A percentile compares a stretch with the other conserved stretches of the same genome.
Conservation (phyloP, 164 flowering plant species). For the Chloranthus sessilifolius region DNA sequence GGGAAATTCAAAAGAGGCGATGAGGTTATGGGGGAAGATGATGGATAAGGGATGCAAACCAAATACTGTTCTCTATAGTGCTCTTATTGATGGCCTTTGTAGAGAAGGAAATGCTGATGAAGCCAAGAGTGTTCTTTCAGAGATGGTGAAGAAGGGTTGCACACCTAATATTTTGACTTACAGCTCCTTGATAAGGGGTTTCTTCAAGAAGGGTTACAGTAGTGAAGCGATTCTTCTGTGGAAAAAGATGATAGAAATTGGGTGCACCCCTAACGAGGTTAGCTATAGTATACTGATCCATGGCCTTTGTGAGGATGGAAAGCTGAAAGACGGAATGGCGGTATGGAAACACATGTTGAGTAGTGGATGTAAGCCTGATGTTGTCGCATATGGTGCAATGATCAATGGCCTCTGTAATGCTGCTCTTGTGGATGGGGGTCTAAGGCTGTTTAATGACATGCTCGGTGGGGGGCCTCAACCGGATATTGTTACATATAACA, state of each 20-base stretch:
- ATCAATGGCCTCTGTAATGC: constrained; percentile 72
- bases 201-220: constrained; percentile 43
- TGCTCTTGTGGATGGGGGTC: constrained; percentile 58
- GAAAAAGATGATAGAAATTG: constrained; percentile 54
- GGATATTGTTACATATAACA: constrained; percentile 76
- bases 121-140: constrained; percentile 41
- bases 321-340: constrained; percentile 57
- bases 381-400: constrained; percentile 73
- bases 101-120: constrained; percentile 45
- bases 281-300: constrained; percentile 71
- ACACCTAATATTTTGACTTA: constrained; percentile 67
- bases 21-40: constrained; percentile 60
- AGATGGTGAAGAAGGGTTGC: constrained; percentile 53
- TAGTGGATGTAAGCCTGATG: constrained; percentile 64
- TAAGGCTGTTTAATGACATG: constrained; percentile 69
- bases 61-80: constrained; percentile 62
- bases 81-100: constrained; percentile 75
- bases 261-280: constrained; percentile 36
- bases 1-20: constrained; percentile 53
- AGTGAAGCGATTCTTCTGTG: constrained; percentile 59
- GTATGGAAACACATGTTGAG: constrained; percentile 71
- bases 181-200: constrained; percentile 76
- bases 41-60: constrained; percentile 51
- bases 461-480: constrained; percentile 59
- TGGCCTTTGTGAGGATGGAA: constrained; percentile 67